Evolutionary conservation across 306 rosid genomes (phyloP).

Genomic region (Prunus davidiana): DNA sequence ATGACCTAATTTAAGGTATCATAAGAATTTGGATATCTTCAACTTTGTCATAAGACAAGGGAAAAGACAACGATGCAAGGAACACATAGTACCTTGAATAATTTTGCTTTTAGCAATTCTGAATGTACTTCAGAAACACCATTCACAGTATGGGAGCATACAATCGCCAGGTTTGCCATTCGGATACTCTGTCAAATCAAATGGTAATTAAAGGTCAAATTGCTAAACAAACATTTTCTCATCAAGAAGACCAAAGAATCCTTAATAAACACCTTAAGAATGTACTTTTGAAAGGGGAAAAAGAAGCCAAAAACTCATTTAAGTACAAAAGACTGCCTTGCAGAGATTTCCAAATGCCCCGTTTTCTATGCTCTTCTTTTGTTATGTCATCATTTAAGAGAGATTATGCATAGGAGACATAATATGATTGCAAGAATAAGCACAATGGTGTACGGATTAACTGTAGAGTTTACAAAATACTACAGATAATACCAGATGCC

Average conservation of each 20-base stretch:
- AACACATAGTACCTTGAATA: slow-evolving; percentile 54
- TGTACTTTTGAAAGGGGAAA: background rate
- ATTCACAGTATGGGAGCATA: slow-evolving; percentile 61
- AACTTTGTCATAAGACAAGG: background rate
- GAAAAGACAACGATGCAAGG: background rate
- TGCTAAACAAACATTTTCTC: background rate
- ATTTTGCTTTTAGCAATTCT: slow-evolving; percentile 44
- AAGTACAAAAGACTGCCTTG: background rate
- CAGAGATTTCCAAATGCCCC: background rate
- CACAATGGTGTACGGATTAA: background rate
- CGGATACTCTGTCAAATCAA: slow-evolving; percentile 57
- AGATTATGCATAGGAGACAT: background rate
- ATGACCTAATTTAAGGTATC: slow-evolving; percentile 1
- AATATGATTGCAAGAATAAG: background rate
- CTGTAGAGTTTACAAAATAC: background rate
- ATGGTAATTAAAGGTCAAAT: slow-evolving; percentile 1
- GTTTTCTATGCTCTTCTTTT: background rate
- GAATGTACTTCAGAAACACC: slow-evolving; percentile 68
- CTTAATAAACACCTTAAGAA: background rate
- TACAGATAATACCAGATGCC: background rate
- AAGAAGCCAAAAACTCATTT: background rate
- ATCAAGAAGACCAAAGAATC: background rate
- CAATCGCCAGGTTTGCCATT: slow-evolving; percentile 62
- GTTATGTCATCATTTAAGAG: background rate
- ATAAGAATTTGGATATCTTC: slow-evolving; percentile 1